A percentile compares a stretch with the other conserved stretches of the same genome.
Conservation (phyloP, 1,284 basidiomycete species). For the Microbotryum intermedium region DNA sequence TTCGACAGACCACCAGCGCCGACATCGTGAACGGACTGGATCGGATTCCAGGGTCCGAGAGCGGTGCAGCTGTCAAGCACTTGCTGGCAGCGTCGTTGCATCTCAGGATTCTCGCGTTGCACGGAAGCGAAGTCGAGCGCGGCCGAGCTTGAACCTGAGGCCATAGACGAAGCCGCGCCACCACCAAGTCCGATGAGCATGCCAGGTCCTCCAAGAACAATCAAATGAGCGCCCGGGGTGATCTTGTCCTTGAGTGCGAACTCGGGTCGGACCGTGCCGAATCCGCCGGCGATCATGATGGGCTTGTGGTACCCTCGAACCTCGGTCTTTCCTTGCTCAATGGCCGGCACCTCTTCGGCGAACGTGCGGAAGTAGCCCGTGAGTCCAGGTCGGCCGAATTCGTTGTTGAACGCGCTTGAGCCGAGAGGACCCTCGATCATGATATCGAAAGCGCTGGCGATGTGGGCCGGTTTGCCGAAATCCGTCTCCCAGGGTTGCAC, state of each 20-base stretch:
- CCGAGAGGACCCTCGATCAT: conserved; percentile 96
- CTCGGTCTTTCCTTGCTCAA: conserved; percentile 44
- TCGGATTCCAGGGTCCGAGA: conserved; percentile 62
- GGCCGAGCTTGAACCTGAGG: conserved; percentile 75
- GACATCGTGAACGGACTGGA: conserved; percentile 96
- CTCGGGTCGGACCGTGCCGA: conserved; percentile 78
- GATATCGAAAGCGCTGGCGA: conserved; percentile 88
- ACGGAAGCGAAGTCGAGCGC: conserved; percentile 96
- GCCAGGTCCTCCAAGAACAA: conserved; percentile 94
- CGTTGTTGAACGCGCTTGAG: conserved; percentile 95
- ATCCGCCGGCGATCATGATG: conserved; percentile 97
- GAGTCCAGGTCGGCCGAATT: conserved; percentile 83
- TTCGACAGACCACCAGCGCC: conserved; percentile 96
- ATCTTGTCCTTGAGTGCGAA: conserved; percentile 72
- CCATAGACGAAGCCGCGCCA: conserved; percentile 88
- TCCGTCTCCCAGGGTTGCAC: conserved; percentile 85
- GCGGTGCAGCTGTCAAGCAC: conserved; percentile 87
- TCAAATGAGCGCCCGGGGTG: conserved; percentile 67
- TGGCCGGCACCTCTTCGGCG: conserved; percentile 51
- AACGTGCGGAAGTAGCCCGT: conserved; percentile 83
- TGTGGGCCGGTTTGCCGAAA: conserved; percentile 81
- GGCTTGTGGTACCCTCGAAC: conserved; percentile 98
- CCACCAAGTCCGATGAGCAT: conserved; percentile 95
- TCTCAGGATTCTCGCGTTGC: conserved; percentile 95
- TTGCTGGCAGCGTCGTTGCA: conserved; percentile 93